Percentiles rank a stretch among this genome's conserved stretches.
Conservation (phyloP, 1,284 basidiomycete species). For the Takashimella koratensis region DNA sequence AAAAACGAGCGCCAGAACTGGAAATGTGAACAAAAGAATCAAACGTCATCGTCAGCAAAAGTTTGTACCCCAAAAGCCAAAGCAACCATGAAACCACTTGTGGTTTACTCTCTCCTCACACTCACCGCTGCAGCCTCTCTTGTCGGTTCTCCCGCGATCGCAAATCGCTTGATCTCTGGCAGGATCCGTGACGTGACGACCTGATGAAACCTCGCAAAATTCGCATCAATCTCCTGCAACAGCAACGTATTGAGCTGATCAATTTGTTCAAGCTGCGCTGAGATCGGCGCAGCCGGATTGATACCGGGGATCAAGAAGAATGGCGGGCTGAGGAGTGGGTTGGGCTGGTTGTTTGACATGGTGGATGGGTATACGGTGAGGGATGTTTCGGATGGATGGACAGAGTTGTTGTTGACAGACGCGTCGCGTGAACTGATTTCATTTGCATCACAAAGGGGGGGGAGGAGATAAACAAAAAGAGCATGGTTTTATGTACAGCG, state of each 20-base stretch:
- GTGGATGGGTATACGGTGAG: too few relatives aligned
- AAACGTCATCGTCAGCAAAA: background rate
- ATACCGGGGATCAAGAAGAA: slow-evolving; percentile 63
- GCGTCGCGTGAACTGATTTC: background rate
- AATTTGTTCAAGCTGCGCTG: slow-evolving; percentile 73
- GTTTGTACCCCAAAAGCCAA: background rate
- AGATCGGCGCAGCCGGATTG: slow-evolving; percentile 71
- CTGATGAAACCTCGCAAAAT: slow-evolving; percentile 85
- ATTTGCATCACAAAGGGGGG: background rate
- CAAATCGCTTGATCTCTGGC: slow-evolving; percentile 83
- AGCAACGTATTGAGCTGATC: slow-evolving; percentile 87
- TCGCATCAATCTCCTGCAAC: slow-evolving; percentile 82
- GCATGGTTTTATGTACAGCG: too few relatives aligned
- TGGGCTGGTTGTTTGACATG: background rate
- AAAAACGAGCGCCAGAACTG: slow-evolving; percentile 97
- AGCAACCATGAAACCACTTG: too few relatives aligned
- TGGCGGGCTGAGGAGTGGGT: slow-evolving; percentile 33
- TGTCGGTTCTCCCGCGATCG: slow-evolving; percentile 78
- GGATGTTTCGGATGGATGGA: too few relatives aligned
- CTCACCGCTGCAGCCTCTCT: slow-evolving; percentile 79
- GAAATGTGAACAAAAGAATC: background rate
- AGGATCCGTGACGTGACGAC: slow-evolving; percentile 75
- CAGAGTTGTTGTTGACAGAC: background rate
- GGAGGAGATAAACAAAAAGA: background rate
- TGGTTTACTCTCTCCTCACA: too few relatives aligned